Evolutionary conservation across 805 yeast species (phyloP), one percentile per base, ranked within the genome.

Genomic region (Teunomyces cretensis): DNA sequence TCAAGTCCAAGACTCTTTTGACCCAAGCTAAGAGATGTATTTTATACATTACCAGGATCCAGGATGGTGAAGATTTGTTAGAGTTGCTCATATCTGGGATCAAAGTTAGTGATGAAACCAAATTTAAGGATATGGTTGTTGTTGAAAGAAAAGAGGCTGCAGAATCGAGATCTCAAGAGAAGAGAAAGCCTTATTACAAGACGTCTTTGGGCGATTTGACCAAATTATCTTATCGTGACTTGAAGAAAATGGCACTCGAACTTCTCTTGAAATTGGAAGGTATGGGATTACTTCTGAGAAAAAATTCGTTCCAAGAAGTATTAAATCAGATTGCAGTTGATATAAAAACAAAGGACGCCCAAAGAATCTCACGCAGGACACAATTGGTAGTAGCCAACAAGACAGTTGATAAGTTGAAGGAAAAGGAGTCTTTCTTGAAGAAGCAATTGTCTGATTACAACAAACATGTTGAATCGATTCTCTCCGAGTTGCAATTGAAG

Each of bases 251-350:
- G 53, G 84, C 96, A 0, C 66, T 94, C 30, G 90, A 86, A 53
- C 77, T 84, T 46, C 76, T 92, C 2, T 69, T 90, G 42, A 88
- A 88, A 54, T 68, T 94, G 41, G 97, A 92, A 57, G 61, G 74
- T 1, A 64, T 79, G 58, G 90, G 88, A 1, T 64, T 74, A 32
- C 74, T 91, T 7, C 72, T 84, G 2, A 75, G 96, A 47, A 68
- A 75, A 27, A 80, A 88, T 58, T 81, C 85, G 14, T 88, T 83
- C 62, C 98, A 94, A 60, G 82, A 79, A 16, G 59, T 94, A 11
- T 65, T 94, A 47, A 89, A 90, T 57, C 88, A 87, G 50, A 84
- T 94, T 49, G 96, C 97, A 0, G 67, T 76, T 43, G 97, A 92
- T 51, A 88, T 94, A 51, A 70, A 66, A 52, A 74, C 76, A 6